A percentile compares a stretch with the other conserved stretches of the same genome.
phyloP scores from a whole-genome alignment of 768 basidiomycete genomes.

The Tylopilus sp. region DNA sequence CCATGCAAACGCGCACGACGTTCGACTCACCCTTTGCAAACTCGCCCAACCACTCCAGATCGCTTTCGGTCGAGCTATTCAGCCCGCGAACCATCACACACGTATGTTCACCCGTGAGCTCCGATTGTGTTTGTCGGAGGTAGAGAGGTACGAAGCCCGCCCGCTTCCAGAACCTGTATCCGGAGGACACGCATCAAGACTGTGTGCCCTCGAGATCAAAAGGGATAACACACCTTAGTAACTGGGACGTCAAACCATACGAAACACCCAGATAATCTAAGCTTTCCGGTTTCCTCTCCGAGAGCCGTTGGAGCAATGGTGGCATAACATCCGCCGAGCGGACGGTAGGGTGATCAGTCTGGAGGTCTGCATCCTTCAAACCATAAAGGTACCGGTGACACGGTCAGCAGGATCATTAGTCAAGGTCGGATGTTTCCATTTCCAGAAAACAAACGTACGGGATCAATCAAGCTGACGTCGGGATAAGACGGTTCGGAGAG shows the following conservation, averaged over 20 bases:
- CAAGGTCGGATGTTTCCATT: neutral
- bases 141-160: slow-evolving; percentile 90
- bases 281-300: slow-evolving; percentile 84
- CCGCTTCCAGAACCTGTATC: slow-evolving; percentile 87
- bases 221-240: slow-evolving; percentile 55
- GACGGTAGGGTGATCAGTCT: slow-evolving; percentile 75
- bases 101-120: slow-evolving; percentile 94
- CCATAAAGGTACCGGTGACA: neutral
- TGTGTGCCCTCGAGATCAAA: neutral
- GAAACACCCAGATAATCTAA: slow-evolving; percentile 96
- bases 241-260: slow-evolving; percentile 85
- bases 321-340: slow-evolving; percentile 81
- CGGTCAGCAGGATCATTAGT: neutral
- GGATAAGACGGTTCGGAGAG: slow-evolving; percentile 53
- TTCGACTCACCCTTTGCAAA: slow-evolving; percentile 70
- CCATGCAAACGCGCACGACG: no score
- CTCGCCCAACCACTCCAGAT: slow-evolving; percentile 81
- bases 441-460: slow-evolving; percentile 31
- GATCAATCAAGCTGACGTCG: slow-evolving; percentile 48
- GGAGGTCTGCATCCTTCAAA: slow-evolving; percentile 48
- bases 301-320: slow-evolving; percentile 84
- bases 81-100: slow-evolving; percentile 93
- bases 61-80: slow-evolving; percentile 57
- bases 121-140: slow-evolving; percentile 88
- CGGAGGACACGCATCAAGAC: neutral